Evolutionary conservation across 2,329 filamentous ascomycete species (phyloP).

Genomic region (Basipetospora sp.): DNA sequence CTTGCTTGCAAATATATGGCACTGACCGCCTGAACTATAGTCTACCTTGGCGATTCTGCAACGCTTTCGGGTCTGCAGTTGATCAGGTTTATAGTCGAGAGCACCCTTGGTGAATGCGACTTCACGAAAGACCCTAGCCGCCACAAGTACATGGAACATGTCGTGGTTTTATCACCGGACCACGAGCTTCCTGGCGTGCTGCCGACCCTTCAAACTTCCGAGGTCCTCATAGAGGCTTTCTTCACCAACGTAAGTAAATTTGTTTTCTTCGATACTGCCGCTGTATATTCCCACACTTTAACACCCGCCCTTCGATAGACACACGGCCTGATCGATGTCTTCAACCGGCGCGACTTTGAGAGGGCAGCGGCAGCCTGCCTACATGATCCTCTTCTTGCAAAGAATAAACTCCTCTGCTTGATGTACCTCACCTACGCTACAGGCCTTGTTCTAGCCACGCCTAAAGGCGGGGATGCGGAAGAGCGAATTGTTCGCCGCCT

Average conservation of each 20-base stretch:
- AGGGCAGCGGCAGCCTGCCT: constrained; percentile 38
- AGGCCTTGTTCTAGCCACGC: constrained; percentile 43
- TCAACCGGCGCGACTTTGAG: constrained; percentile 37
- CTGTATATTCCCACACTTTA: not conserved
- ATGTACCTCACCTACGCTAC: constrained; percentile 49
- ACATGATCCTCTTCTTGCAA: constrained; percentile 32
- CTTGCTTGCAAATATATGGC: not conserved
- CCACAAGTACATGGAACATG: constrained; percentile 38
- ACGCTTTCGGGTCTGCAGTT: constrained; percentile 46
- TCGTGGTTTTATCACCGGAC: not conserved
- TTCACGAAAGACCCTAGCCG: constrained; percentile 44
- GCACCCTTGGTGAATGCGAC: constrained; percentile 34
- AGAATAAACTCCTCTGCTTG: constrained; percentile 40
- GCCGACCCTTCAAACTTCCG: constrained; percentile 27
- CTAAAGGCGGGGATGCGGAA: constrained; percentile 32
- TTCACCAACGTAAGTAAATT: constrained; percentile 39
- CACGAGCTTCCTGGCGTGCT: constrained; percentile 3
- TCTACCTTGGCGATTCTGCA: constrained; percentile 50
- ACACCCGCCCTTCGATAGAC: constrained; percentile 26
- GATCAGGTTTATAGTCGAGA: constrained; percentile 45
- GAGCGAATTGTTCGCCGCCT: constrained; percentile 36
- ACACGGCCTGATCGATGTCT: constrained; percentile 44
- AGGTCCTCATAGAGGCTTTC: constrained; percentile 41
- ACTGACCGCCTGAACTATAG: constrained; percentile 17
- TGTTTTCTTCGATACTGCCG: not conserved